Conservation (phyloP, 2,329 filamentous ascomycete genomes). For the Tolypocladium nubicola region DNA sequence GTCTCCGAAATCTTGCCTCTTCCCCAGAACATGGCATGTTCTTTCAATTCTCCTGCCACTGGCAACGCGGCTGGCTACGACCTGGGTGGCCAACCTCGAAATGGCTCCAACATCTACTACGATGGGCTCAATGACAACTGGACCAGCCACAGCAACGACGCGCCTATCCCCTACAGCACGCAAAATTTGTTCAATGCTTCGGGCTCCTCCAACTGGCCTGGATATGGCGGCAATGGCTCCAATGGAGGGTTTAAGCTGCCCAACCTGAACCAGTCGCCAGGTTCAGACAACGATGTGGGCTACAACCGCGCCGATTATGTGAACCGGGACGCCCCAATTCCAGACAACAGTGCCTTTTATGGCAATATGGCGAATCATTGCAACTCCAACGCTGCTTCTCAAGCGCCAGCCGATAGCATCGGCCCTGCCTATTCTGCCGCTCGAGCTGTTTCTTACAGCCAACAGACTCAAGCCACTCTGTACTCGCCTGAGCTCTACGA, state of each 20-base stretch:
- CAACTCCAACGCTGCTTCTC: not conserved
- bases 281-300: not conserved
- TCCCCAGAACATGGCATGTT: not conserved
- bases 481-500: not conserved
- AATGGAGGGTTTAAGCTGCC: not conserved
- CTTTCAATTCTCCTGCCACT: not conserved
- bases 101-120: not conserved
- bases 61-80: not conserved
- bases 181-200: not conserved
- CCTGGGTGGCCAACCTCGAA: not conserved
- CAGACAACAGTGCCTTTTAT: not conserved
- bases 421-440: not conserved
- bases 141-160: not conserved
- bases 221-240: not conserved
- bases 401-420: not conserved
- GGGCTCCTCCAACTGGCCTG: not conserved
- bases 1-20: not conserved
- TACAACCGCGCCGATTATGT: not conserved
- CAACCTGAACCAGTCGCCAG: constrained; percentile 1
- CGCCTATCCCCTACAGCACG: not conserved
- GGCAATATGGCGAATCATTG: not conserved
- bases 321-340: not conserved
- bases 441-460: not conserved
- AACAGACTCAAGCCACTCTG: not conserved
- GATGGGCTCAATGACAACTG: not conserved